Evolutionary conservation across 2,329 filamentous ascomycete species (phyloP).

Genomic region (Mycosphaerella arachidis): DNA sequence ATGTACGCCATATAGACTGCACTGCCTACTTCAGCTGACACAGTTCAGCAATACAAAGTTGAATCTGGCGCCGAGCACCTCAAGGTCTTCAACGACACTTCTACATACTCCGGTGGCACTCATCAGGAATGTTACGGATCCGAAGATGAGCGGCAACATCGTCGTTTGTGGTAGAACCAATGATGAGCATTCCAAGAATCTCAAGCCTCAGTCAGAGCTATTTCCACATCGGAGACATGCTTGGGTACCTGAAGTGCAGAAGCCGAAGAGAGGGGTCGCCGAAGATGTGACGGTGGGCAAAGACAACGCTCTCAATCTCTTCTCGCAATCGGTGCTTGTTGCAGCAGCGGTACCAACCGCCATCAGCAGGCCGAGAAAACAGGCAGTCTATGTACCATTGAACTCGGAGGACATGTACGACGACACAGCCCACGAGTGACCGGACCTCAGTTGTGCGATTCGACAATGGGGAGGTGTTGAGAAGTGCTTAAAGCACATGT

Average conservation of each 20-base stretch:
- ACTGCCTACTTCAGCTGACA: neutral
- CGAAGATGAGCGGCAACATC: slow-evolving; percentile 1
- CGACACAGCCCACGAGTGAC: too few relatives aligned
- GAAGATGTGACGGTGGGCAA: neutral
- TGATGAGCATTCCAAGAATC: neutral
- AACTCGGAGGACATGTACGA: too few relatives aligned
- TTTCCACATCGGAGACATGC: neutral
- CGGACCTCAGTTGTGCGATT: too few relatives aligned
- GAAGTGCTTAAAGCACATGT: too few relatives aligned
- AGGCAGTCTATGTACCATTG: too few relatives aligned
- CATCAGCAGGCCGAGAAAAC: too few relatives aligned
- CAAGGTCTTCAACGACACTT: slow-evolving; percentile 1
- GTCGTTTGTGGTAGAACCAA: neutral
- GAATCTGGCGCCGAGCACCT: slow-evolving; percentile 1
- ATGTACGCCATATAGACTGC: neutral
- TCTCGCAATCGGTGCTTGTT: too few relatives aligned
- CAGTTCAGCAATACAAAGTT: neutral
- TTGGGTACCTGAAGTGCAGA: slow-evolving; percentile 2
- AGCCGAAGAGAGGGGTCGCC: neutral
- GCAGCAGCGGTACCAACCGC: too few relatives aligned
- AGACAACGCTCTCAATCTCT: neutral
- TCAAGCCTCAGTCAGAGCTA: slow-evolving; percentile 1
- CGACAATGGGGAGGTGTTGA: too few relatives aligned
- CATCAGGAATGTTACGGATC: neutral
- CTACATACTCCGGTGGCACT: neutral